These are phyloP conservation scores for Barbatosphaeria neglecta DNA, from an alignment of 495 filamentous ascomycete species.

Conservation along the genomic window DNA sequence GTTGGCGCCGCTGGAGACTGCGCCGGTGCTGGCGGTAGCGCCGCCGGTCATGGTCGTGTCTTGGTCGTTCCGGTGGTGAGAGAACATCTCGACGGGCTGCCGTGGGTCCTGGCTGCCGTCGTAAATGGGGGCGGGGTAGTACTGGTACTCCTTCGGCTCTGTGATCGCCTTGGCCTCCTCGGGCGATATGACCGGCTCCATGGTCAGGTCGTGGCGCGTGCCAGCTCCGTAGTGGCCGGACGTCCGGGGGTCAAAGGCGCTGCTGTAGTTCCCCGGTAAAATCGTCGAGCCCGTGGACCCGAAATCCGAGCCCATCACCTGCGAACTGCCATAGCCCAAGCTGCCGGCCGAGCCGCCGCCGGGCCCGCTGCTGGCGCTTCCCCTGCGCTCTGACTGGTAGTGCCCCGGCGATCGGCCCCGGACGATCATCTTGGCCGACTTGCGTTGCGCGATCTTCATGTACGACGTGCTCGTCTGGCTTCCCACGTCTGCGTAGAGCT, in stretches of 20 bases:
- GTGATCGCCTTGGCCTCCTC: slow-evolving; percentile 36
- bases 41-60: slow-evolving; percentile 16
- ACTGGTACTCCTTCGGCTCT: slow-evolving; percentile 31
- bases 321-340: slow-evolving; percentile 32
- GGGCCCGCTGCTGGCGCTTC: slow-evolving; percentile 63
- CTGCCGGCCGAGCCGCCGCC: slow-evolving; percentile 47
- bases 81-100: slow-evolving; percentile 31
- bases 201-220: slow-evolving; percentile 24
- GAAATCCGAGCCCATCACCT: slow-evolving; percentile 26
- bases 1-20: too few relatives aligned
- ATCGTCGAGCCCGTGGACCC: slow-evolving; percentile 15
- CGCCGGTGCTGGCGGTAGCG: slow-evolving; percentile 8
- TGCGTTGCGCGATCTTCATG: slow-evolving; percentile 67
- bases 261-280: slow-evolving; percentile 15
- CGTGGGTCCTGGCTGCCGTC: slow-evolving; percentile 23
- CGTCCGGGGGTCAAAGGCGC: slow-evolving; percentile 24
- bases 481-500: slow-evolving; percentile 70
- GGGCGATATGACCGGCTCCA: slow-evolving; percentile 30
- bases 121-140: slow-evolving; percentile 34
- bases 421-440: slow-evolving; percentile 83
- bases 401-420: slow-evolving; percentile 87
- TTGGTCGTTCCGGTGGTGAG: slow-evolving; percentile 22
- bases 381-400: slow-evolving; percentile 73
- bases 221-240: slow-evolving; percentile 21
- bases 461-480: slow-evolving; percentile 37